Evolutionary conservation across 345 rosid species (phyloP), one percentile per base, ranked within the genome.

Genomic region (Pistacia vera): DNA sequence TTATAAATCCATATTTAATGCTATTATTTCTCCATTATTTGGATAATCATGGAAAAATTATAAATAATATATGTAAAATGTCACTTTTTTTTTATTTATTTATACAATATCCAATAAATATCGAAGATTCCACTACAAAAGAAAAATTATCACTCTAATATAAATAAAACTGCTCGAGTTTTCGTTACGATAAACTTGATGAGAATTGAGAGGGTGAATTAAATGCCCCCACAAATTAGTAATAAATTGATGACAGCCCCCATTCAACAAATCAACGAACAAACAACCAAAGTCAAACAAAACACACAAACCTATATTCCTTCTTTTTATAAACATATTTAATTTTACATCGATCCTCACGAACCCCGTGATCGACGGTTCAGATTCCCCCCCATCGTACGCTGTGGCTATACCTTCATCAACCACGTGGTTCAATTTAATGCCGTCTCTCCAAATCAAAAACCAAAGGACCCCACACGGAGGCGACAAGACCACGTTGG

Each of bases 371-470:
- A 73, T 73, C 51, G 38, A 75, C 83, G 76, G 79, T 16, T 33
- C 11, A 10, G 79, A 80, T 75, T 8, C 57, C 14, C 56, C 76
- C 82, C 58, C 38, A 49, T 63, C 51, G 72, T 57, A 70, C 73
- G 20, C 68, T 33, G 22, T 16, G 18, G 57, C 57, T 54, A 11
- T 54, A 3, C 20, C 11, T 51, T 4, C 30, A 55, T 59, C 66
- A 2, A 63, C 76, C 79, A 71, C 82, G 79, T 75, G 79, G 73
- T 51, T 30, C 38, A 16, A 80, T 71, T 80, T 22, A 80, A 66
- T 80, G 76, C 76, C 25, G 25, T n/a, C 57, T 54, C 46, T 54
- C 16, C 57, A 13, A 14, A 54, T 54, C 57, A 41, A 41, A 41
- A 5, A 0, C 10, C 0, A 41, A 41, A 6, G 10, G 46, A 41